Base-by-base conservation (phyloP, 2,329 filamentous ascomycete genomes). In the Cladosporium sp. region DNA sequence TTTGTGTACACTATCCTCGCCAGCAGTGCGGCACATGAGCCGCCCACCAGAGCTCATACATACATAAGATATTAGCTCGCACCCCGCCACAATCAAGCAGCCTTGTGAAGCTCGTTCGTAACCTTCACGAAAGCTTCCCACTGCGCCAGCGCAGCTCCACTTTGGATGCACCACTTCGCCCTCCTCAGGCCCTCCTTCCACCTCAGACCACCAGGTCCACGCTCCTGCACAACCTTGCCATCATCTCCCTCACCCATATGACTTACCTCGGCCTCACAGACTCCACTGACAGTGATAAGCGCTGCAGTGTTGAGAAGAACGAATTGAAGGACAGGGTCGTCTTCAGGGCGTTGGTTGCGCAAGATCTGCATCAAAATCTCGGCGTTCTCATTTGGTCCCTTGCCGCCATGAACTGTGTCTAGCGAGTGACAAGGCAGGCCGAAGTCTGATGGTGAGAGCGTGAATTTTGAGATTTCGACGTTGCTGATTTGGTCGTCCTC, bases 101-200 rank as follows among this genome's bases (percentile, higher is more conserved):
- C 37, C n/a, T 19, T 37, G 20, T 55, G 28, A 15, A 57, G 25
- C 37, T 57, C 55, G 25, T 93, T 91, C 9, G 90, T 96, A 34
- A 90, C 84, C 59, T 93, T 83, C 36, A 96, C 91, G 75, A 97
- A 97, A 20, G 80, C 80, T 58, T 86, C 80, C 85, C 94, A 93
- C 75, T 91, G 86, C 70, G 80, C 86, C 80, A 90, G 86, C n/a
- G 93, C 90, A 71, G 87, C 85, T 47, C 93, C 91, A 71, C 90
- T 96, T 74, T 86, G 83, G 48, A 99, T 83, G 10, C 91, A 91
- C 89, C 90, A 95, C 66, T 88, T 85, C 15, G 94, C 94, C 70
- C 91, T 83, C 66, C 93, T 80, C 13, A 97, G 84, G 53, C 93
- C 94, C 71, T 97, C 93, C 77, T 96, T 99, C 94, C 94, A 99